These are phyloP conservation scores for Daldinia bambusicola DNA, from an alignment of 495 filamentous ascomycete genomes.

Conservation along the genomic window DNA sequence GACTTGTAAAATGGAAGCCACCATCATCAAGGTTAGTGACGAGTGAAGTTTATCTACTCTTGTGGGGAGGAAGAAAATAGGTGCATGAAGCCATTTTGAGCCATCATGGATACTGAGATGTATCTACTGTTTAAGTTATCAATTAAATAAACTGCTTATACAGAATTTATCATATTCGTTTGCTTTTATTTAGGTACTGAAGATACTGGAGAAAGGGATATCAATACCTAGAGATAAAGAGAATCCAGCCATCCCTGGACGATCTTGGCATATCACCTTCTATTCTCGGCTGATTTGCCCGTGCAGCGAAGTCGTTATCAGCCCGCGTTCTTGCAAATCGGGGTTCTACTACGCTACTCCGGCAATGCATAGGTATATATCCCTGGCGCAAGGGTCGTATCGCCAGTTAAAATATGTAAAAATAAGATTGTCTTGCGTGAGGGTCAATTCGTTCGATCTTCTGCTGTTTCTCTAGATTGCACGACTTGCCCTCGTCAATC, in stretches of 20 bases:
- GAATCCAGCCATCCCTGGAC: constrained; percentile 20
- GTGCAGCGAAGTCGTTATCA: constrained; percentile 37
- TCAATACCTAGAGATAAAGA: constrained; percentile 10
- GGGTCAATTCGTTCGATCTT: constrained; percentile 17
- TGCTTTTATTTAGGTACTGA: constrained; percentile 15
- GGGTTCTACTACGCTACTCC: background rate
- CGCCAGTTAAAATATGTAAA: background rate
- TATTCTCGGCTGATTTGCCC: constrained; percentile 44
- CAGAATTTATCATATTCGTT: background rate
- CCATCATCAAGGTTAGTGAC: too few relatives aligned
- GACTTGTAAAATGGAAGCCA: too few relatives aligned
- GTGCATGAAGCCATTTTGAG: too few relatives aligned
- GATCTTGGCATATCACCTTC: constrained; percentile 45
- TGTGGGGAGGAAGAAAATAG: too few relatives aligned
- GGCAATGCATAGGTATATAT: constrained; percentile 21
- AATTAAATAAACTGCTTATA: background rate
- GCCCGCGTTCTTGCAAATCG: constrained; percentile 30
- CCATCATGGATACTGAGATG: too few relatives aligned
- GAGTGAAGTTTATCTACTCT: too few relatives aligned
- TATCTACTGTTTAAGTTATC: background rate
- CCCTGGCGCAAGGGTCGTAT: constrained; percentile 31
- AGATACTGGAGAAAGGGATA: background rate
- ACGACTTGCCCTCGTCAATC: constrained; percentile 15
- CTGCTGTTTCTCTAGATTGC: constrained; percentile 19
- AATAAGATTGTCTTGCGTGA: constrained; percentile 34